Evolutionary conservation across 306 rosid genomes (phyloP).

Genomic region (Sechiopsis laciniata): DNA sequence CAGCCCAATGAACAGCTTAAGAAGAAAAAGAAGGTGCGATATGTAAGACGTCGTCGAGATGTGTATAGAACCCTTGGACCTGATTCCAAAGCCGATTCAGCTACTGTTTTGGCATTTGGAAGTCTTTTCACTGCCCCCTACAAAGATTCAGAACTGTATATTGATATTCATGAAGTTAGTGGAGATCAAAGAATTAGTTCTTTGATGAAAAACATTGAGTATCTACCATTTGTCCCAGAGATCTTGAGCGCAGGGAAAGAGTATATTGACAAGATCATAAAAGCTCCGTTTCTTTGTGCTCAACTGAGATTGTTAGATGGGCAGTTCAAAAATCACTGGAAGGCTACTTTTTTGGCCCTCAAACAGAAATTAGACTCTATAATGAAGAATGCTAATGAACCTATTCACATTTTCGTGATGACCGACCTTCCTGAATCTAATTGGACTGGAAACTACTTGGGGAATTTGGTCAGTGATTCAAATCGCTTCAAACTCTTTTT

Average conservation of each 20-base stretch:
- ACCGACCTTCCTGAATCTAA: constrained; percentile 74
- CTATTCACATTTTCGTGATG: constrained; percentile 64
- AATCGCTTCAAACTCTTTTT: constrained; percentile 47
- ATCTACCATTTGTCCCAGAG: constrained; percentile 68
- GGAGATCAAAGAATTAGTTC: constrained; percentile 45
- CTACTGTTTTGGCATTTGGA: constrained; percentile 75
- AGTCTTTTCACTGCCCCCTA: constrained; percentile 81
- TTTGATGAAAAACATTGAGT: constrained; percentile 45
- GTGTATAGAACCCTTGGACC: constrained; percentile 63
- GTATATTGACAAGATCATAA: constrained; percentile 42
- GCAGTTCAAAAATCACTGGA: constrained; percentile 81
- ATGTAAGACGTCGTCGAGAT: constrained; percentile 54
- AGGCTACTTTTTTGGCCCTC: constrained; percentile 57
- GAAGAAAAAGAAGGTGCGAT: constrained; percentile 51
- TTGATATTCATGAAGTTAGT: constrained; percentile 54
- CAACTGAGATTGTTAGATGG: constrained; percentile 87
- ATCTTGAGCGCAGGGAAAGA: constrained; percentile 49
- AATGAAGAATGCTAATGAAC: constrained; percentile 36
- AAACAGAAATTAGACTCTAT: constrained; percentile 50
- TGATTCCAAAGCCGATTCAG: constrained; percentile 54
- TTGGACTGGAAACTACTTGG: constrained; percentile 70
- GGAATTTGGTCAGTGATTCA: constrained; percentile 46
- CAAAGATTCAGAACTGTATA: constrained; percentile 58
- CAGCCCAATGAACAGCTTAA: constrained; percentile 69
- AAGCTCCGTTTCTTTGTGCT: constrained; percentile 69